A percentile compares a stretch with the other conserved stretches of the same genome.
phyloP scores from a whole-genome alignment of 2,329 filamentous ascomycete species.

The Scedosporium aurantiacum region DNA sequence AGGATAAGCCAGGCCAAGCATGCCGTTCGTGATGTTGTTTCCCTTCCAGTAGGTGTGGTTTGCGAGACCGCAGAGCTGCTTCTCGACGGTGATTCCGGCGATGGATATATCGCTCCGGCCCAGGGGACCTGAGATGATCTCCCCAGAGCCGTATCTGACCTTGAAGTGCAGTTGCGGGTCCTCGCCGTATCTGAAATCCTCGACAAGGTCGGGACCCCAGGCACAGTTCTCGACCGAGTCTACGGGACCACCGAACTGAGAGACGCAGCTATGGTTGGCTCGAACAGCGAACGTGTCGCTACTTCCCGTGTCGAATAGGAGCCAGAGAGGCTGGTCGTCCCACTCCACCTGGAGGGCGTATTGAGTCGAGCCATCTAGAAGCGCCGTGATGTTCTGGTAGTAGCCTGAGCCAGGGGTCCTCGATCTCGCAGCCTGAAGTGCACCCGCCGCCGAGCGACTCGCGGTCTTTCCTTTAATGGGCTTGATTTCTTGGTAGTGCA shows the following conservation, averaged over 20 bases:
- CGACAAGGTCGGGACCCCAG: slow-evolving; percentile 28
- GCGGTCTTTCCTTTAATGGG: slow-evolving; percentile 15
- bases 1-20: slow-evolving; percentile 40
- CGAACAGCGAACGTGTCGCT: slow-evolving; percentile 39
- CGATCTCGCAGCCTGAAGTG: slow-evolving; percentile 13
- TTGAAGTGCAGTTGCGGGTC: slow-evolving; percentile 33
- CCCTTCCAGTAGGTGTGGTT: slow-evolving; percentile 39
- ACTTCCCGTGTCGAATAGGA: slow-evolving; percentile 40
- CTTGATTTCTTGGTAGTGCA: slow-evolving; percentile 22
- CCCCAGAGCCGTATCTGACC: slow-evolving; percentile 36
- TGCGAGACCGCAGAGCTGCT: slow-evolving; percentile 37
- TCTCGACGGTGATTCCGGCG: slow-evolving; percentile 30
- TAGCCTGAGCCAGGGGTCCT: slow-evolving; percentile 9
- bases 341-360: slow-evolving; percentile 30
- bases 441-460: slow-evolving; percentile 19
- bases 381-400: slow-evolving; percentile 27
- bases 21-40: slow-evolving; percentile 39
- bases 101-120: slow-evolving; percentile 34
- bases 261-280: slow-evolving; percentile 29
- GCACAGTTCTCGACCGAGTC: slow-evolving; percentile 23
- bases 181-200: slow-evolving; percentile 27
- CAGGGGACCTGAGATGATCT: slow-evolving; percentile 35
- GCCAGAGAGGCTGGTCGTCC: slow-evolving; percentile 25
- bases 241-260: slow-evolving; percentile 18
- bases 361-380: slow-evolving; percentile 27